Base-by-base conservation (phyloP, 2,329 filamentous ascomycete species). In the Blumeriella jaapii region DNA sequence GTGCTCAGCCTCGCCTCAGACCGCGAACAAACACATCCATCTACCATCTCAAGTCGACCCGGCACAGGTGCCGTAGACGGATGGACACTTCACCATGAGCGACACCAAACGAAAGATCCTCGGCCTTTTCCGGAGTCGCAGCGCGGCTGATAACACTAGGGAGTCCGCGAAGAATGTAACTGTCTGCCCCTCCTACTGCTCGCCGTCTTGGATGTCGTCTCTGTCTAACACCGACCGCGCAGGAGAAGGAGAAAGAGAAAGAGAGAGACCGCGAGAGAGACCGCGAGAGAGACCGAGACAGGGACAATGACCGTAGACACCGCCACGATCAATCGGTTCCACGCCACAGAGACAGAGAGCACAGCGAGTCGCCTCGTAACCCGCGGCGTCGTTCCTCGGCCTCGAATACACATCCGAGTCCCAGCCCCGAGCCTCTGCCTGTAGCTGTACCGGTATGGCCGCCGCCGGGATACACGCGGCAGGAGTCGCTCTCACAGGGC, bases 391-490 rank as follows among this genome's bases (percentile, higher is more conserved):
- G n/a, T n/a, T n/a, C n/a, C n/a, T n/a, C n/a, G n/a, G n/a, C n/a
- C n/a, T n/a, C n/a, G n/a, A n/a, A n/a, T n/a, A n/a, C n/a, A n/a
- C n/a, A n/a, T n/a, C n/a, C n/a, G 17, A 45, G 29, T 20, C 27
- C 31, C 4, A 40, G 36, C 4, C 33, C 30, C 15, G 5, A 31
- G 31, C 17, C 33, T 28, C 24, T 29, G 19, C 34, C 32, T 13
- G 29, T 34, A 6, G 61, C 64, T 4, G 54, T 71, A 38, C 66
- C 63, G 2, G 58, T 65, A 48, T 78, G 74, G 74, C 74, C 74
- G 12, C 74, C 74, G 0, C 56, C 59, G 8, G 68, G 65, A 31
- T 55, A 74, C 30, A 58, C 61, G 8, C 58, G 52, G 27, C 54
- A 63, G 15, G 67, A 69, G 23, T 65, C 70, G 40, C 60, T 78